These are phyloP conservation scores for Syzygium oleosum DNA, from an alignment of 345 rosid species.

Conservation along the genomic window DNA sequence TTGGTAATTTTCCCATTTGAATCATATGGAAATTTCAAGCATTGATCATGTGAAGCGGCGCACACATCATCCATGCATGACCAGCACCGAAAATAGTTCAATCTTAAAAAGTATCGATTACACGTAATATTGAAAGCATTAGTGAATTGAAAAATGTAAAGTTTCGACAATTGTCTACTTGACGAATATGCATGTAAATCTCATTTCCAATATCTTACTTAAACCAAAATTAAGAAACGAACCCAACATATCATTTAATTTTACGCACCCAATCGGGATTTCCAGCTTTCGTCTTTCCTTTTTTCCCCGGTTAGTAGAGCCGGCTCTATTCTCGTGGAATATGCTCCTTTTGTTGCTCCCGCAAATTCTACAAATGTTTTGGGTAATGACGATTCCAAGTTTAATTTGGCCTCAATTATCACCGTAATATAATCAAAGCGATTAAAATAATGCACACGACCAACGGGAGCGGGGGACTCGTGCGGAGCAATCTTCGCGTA, in stretches of 20 bases:
- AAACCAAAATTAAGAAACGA: not conserved
- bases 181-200: not conserved
- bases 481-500: not conserved
- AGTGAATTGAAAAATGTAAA: not conserved
- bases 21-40: not conserved
- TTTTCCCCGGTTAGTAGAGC: not conserved
- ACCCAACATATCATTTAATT: not conserved
- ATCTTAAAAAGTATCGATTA: not conserved
- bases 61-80: not conserved
- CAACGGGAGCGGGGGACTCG: not conserved
- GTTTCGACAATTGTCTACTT: not conserved
- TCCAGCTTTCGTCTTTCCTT: not conserved
- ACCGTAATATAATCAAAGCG: not conserved
- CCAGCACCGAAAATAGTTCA: accelerated
- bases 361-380: no score
- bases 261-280: not conserved
- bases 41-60: accelerated
- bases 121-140: not conserved
- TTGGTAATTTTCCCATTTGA: accelerated
- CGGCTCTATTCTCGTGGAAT: not conserved
- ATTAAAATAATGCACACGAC: not conserved
- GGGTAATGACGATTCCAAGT: not conserved
- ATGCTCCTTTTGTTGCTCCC: no score
- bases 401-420: not conserved
- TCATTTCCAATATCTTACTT: not conserved